Evolutionary conservation across 2,329 filamentous ascomycete species (phyloP).

Genomic region (Alternaria longipes): DNA sequence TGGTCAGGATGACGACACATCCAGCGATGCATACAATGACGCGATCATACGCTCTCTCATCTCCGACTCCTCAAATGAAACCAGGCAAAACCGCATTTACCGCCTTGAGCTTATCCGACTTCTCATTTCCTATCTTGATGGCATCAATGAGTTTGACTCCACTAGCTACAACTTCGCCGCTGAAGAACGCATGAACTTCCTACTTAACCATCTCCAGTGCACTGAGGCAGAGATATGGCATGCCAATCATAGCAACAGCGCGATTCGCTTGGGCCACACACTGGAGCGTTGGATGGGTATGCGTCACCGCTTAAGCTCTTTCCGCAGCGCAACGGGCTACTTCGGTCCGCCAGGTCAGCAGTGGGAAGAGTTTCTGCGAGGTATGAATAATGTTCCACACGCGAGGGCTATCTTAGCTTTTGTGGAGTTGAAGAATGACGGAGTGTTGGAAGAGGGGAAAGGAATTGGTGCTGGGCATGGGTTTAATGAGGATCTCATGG

Average conservation of each 20-base stretch:
- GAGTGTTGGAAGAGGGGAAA: not conserved
- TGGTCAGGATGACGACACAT: not conserved
- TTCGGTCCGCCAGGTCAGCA: conserved; percentile 13
- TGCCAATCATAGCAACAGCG: conserved; percentile 1
- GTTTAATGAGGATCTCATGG: conserved; percentile 19
- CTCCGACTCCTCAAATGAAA: not conserved
- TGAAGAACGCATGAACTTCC: conserved; percentile 18
- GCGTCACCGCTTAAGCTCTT: conserved; percentile 13
- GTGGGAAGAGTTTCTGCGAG: conserved; percentile 19
- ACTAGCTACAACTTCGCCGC: conserved; percentile 10
- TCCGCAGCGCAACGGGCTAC: conserved; percentile 14
- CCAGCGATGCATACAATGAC: not conserved
- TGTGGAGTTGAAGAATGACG: conserved; percentile 8
- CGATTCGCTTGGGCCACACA: not conserved
- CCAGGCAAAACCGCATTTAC: conserved; percentile 4
- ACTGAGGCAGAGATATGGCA: conserved; percentile 5
- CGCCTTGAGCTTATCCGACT: conserved; percentile 22
- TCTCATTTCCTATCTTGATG: conserved; percentile 7
- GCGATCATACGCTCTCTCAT: not conserved
- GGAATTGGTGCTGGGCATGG: not conserved
- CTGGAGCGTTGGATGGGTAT: conserved; percentile 21
- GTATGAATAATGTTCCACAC: conserved; percentile 3
- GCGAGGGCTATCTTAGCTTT: conserved; percentile 20
- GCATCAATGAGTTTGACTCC: conserved; percentile 15
- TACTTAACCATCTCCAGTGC: conserved; percentile 18